Evolutionary conservation across 2,329 filamentous ascomycete genomes (phyloP).

Genomic region (Pestalotiopsis sp.): DNA sequence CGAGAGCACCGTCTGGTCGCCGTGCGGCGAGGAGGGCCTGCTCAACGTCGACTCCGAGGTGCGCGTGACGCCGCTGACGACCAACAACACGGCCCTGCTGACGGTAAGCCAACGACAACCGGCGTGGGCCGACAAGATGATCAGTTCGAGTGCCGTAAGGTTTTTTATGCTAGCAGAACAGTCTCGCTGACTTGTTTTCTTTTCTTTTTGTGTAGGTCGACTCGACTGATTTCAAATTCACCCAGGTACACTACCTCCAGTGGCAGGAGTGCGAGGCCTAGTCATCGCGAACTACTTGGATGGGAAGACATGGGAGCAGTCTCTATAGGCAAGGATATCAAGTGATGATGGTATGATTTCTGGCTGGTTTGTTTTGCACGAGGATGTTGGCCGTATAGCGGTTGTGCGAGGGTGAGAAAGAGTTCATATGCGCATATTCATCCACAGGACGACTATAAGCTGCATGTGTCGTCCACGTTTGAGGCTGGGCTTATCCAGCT

Average conservation of each 20-base stretch:
- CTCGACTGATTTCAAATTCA: slow-evolving; percentile 32
- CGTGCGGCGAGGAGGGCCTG: slow-evolving; percentile 49
- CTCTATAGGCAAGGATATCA: not conserved
- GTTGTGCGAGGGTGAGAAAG: not conserved
- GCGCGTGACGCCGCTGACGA: slow-evolving; percentile 31
- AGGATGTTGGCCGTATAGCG: not conserved
- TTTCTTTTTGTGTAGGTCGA: slow-evolving; percentile 23
- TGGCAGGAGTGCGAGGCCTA: slow-evolving; percentile 20
- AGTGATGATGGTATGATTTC: too few species aligned
- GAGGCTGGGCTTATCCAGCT: not conserved
- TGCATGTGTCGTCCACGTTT: not conserved
- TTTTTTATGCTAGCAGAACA: not conserved
- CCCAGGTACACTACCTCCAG: slow-evolving; percentile 30
- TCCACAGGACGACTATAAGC: not conserved
- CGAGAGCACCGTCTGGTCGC: slow-evolving; percentile 52
- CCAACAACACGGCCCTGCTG: slow-evolving; percentile 22
- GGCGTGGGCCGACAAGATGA: not conserved
- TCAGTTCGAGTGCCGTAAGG: not conserved
- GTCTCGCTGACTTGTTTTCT: not conserved
- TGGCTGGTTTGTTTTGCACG: not conserved
- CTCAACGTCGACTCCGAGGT: slow-evolving; percentile 58
- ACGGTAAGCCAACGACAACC: slow-evolving; percentile 25
- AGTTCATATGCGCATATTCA: not conserved
- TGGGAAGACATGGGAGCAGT: not conserved
- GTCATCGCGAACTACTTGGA: not conserved